These are phyloP conservation scores for Tribonema minus DNA, from an alignment of 108 stramenopile species.

Conservation along the genomic window DNA sequence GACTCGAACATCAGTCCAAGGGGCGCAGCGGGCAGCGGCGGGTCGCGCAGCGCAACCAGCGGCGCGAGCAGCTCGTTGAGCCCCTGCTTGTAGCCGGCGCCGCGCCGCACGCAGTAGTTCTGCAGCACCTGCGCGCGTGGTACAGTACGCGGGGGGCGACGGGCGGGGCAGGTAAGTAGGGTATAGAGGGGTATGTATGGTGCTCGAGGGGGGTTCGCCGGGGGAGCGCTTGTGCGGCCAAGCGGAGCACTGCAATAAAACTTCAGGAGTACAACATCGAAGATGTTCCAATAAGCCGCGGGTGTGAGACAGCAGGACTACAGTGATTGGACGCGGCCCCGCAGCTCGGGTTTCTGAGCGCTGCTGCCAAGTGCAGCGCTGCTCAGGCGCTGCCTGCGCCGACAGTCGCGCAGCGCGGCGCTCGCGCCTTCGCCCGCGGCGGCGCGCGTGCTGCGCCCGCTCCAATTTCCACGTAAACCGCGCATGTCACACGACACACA, in stretches of 20 bases:
- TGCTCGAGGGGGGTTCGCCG: not conserved
- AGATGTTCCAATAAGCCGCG: no score
- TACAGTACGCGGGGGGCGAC: not conserved
- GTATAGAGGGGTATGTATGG: not conserved
- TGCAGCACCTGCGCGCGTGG: constrained; percentile 28
- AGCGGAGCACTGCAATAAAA: not conserved
- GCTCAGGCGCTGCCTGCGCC: no score
- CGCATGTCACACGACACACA: no score
- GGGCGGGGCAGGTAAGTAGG: not conserved
- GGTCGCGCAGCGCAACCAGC: constrained; percentile 46
- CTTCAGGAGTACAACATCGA: not conserved
- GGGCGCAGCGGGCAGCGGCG: constrained; percentile 40
- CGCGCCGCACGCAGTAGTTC: constrained; percentile 48
- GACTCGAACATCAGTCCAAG: constrained; percentile 47
- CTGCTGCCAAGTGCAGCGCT: no score
- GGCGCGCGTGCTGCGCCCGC: no score
- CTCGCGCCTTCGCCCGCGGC: no score
- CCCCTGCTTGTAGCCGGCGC: constrained; percentile 57
- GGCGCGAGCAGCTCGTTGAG: constrained; percentile 59
- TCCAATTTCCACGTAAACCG: no score
- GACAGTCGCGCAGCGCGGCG: no score
- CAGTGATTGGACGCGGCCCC: no score
- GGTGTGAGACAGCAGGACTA: no score
- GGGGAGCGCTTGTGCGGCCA: not conserved
- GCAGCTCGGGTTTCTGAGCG: no score